These are phyloP conservation scores for Lachancea thermotolerans DNA, from an alignment of 805 yeast genomes.

Conservation along the genomic window DNA sequence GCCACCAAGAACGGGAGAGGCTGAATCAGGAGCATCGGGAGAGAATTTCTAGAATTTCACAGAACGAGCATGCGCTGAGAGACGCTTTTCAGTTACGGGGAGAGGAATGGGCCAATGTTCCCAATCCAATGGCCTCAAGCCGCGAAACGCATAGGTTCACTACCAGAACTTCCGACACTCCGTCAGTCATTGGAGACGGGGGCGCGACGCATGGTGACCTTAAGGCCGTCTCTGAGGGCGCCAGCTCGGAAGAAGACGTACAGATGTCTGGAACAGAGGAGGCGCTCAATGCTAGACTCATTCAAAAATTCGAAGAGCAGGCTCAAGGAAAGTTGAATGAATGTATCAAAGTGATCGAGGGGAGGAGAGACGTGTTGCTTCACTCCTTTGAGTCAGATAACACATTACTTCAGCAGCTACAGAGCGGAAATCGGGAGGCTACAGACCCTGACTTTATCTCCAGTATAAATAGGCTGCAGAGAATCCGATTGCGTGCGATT, in stretches of 20 bases:
- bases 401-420: conserved; percentile 14
- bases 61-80: conserved; percentile 16
- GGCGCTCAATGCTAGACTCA: conserved; percentile 13
- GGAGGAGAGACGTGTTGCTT: conserved; percentile 20
- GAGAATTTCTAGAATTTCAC: conserved; percentile 16
- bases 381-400: conserved; percentile 24
- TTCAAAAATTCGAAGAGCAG: conserved; percentile 20
- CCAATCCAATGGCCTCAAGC: not conserved
- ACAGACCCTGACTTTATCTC: conserved; percentile 8
- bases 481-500: conserved; percentile 27
- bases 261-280: conserved; percentile 13
- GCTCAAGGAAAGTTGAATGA: conserved; percentile 22
- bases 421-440: conserved; percentile 2
- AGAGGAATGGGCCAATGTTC: not conserved
- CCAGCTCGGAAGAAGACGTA: conserved; percentile 8
- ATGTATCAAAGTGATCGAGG: conserved; percentile 22
- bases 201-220: not conserved
- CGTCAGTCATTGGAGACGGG: not conserved
- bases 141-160: not conserved
- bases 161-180: not conserved
- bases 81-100: conserved; percentile 13
- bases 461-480: conserved; percentile 24
- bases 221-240: not conserved
- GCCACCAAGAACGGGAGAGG: conserved; percentile 14
- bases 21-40: conserved; percentile 18